Evolutionary conservation across 75 land plant genomes (phyloP).

Genomic region (Sequoiadendron giganteum): DNA sequence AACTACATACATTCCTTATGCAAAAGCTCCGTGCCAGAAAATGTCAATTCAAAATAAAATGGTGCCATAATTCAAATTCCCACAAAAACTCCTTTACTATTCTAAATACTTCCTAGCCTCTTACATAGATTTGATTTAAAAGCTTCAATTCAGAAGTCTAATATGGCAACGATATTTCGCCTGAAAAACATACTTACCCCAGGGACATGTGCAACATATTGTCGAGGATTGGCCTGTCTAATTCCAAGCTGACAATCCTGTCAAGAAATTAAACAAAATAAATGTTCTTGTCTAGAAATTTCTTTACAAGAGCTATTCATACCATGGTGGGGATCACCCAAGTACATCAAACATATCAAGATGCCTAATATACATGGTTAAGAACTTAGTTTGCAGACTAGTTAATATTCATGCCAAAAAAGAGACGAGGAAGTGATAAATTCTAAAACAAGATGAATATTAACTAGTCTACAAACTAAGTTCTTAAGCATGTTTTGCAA

Average conservation of each 20-base stretch:
- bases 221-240: conserved; percentile 90
- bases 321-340: background rate
- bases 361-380: background rate
- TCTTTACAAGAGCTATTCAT: background rate
- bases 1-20: background rate
- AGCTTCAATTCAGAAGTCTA: background rate
- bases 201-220: conserved; percentile 92
- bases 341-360: background rate
- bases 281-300: background rate
- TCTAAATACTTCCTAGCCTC: background rate
- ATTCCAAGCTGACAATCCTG: conserved; percentile 95
- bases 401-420: background rate
- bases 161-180: background rate
- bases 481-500: background rate
- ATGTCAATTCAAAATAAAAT: background rate
- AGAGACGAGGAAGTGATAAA: background rate
- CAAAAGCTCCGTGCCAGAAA: background rate
- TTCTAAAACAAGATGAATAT: background rate
- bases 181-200: conserved; percentile 41
- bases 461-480: background rate
- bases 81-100: background rate
- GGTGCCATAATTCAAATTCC: background rate
- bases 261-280: background rate
- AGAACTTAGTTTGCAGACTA: no score
- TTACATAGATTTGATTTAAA: background rate